phyloP scores from a whole-genome alignment of 2,329 filamentous ascomycete species.

The Cryphonectria radicalis region DNA sequence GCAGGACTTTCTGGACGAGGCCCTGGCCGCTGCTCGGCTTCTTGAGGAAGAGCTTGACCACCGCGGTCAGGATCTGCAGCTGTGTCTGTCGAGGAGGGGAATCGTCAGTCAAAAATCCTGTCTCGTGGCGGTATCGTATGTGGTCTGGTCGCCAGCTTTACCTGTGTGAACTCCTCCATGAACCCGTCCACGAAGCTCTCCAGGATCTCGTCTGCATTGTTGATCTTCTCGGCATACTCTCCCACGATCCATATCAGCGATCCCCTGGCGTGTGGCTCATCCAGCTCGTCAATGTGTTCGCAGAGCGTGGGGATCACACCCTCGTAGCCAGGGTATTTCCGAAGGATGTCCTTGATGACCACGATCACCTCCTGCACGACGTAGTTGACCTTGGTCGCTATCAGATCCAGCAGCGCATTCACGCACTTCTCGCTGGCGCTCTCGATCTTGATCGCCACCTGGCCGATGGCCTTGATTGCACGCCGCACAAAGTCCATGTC shows the following conservation, averaged over 20 bases:
- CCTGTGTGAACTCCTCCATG: constrained; percentile 94
- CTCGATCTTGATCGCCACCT: constrained; percentile 98
- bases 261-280: constrained; percentile 88
- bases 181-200: constrained; percentile 91
- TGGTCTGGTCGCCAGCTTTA: constrained; percentile 46
- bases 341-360: constrained; percentile 98
- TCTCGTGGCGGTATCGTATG: background rate
- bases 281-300: constrained; percentile 94
- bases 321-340: constrained; percentile 97
- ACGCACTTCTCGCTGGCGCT: constrained; percentile 94
- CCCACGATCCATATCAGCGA: constrained; percentile 98
- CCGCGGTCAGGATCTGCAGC: constrained; percentile 93
- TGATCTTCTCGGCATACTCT: constrained; percentile 99
- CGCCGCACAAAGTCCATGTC: constrained; percentile 98
- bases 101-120: constrained; percentile 22
- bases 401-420: constrained; percentile 88
- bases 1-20: constrained; percentile 91
- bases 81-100: constrained; percentile 68
- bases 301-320: constrained; percentile 96
- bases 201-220: constrained; percentile 94
- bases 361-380: constrained; percentile 98
- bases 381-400: constrained; percentile 98
- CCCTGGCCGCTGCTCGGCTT: constrained; percentile 91
- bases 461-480: constrained; percentile 93
- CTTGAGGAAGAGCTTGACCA: constrained; percentile 97